A percentile compares a stretch with the other conserved stretches of the same genome.
phyloP scores from a whole-genome alignment of 352 stramenopile species.

The Sclerospora graminicola region DNA sequence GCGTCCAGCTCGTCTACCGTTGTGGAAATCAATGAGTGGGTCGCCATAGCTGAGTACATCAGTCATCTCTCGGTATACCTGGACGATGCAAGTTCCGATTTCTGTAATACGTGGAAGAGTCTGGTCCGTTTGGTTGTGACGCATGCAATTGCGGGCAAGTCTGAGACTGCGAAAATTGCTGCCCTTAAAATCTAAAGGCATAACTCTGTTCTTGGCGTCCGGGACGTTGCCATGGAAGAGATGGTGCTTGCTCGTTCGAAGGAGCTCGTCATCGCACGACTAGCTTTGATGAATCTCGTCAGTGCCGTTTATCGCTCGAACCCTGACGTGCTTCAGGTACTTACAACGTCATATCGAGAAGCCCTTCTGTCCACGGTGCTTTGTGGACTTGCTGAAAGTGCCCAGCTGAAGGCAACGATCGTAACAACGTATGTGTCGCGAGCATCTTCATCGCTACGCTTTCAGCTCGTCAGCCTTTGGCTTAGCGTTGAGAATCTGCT shows the following conservation, averaged over 20 bases:
- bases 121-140: constrained; percentile 37
- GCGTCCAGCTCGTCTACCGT: constrained; percentile 19
- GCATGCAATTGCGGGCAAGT: constrained; percentile 51
- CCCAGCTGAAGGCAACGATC: constrained; percentile 41
- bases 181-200: constrained; percentile 45
- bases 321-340: constrained; percentile 34
- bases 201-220: constrained; percentile 19
- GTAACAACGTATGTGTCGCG: constrained; percentile 45
- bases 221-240: constrained; percentile 19
- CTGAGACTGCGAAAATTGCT: constrained; percentile 37
- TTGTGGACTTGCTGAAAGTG: constrained; percentile 36
- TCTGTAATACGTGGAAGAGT: constrained; percentile 47
- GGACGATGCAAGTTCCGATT: constrained; percentile 9
- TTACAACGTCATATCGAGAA: constrained; percentile 51
- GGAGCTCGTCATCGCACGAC: constrained; percentile 28
- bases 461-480: constrained; percentile 43
- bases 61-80: constrained; percentile 20
- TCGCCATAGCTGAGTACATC: constrained; percentile 27
- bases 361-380: constrained; percentile 48
- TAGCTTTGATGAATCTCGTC: constrained; percentile 39
- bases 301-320: constrained; percentile 28
- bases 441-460: constrained; percentile 27
- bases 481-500: constrained; percentile 41
- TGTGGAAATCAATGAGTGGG: constrained; percentile 34
- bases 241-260: constrained; percentile 34